Evolutionary conservation across 208 protist species (phyloP), one percentile per base, ranked within the genome.

Genomic region (Wallacemonas collosoma): DNA sequence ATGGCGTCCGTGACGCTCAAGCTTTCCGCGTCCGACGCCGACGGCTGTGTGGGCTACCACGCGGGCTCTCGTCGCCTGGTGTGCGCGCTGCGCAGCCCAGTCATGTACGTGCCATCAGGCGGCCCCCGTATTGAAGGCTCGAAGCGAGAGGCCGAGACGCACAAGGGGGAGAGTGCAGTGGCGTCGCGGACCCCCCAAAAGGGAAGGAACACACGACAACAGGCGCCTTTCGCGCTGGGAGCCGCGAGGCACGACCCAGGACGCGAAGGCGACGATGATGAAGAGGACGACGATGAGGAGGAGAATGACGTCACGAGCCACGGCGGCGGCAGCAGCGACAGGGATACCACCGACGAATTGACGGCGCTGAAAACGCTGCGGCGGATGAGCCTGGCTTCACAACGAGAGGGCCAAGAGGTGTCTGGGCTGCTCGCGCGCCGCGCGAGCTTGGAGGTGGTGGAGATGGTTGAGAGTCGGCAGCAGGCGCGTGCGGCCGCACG

Each of bases 1-100:
- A 72, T 88, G 43, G 82, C 83, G 51, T 86, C 77, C 4, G 76
- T 88, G 56, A 88, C 87, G 57, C 71, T 90, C 44, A 86, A 88
- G 76, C 83, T 56, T 56, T 88, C 84, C 36, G 51, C 76, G 26
- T 67, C 73, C 56, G 91, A 95, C 82, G 68, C 67, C 12, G 87
- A 93, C 70, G 91, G 91, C 47, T 87, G 81, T 63, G 43, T 95
- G 5, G 68, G 80, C 6, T 93, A 82, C 76, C 63, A 88, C 67
- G 87, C 86, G 1, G 40, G 63, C 40, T 73, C 73, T 60, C 83
- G 71, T 41, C 73, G 76, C 15, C 66, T 95, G 17, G 83, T 95
- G 35, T 89, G 85, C 61, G 85, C 77, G 61, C 80, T 95, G 54
- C 88, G 91, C 5, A 80, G 84, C 2, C 81, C 83, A 6, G 69